Evolutionary conservation across 495 filamentous ascomycete genomes (phyloP).

Genomic region (Tirmania nivea): DNA sequence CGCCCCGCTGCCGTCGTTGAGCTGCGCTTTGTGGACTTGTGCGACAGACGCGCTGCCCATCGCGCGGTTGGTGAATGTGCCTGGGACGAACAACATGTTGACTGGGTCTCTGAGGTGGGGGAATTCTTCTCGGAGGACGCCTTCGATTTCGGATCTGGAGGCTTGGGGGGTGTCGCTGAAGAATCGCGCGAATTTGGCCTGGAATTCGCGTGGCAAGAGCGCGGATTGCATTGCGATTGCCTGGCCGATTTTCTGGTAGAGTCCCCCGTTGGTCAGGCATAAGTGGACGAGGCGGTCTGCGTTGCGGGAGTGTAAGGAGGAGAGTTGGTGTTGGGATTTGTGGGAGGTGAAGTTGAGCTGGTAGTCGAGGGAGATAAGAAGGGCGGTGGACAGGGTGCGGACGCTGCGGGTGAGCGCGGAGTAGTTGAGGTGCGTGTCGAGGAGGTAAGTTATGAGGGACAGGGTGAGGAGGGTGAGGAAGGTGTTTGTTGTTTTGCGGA

Average conservation of each 20-base stretch:
- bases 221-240: constrained; percentile 96
- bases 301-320: constrained; percentile 48
- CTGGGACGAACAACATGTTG: constrained; percentile 12
- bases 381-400: constrained; percentile 55
- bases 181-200: constrained; percentile 85
- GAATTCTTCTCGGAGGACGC: constrained; percentile 74
- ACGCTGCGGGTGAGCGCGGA: constrained; percentile 56
- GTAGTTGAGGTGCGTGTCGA: constrained; percentile 56
- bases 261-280: constrained; percentile 63
- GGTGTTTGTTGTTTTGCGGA: background rate
- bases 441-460: constrained; percentile 26
- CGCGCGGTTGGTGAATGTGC: constrained; percentile 55
- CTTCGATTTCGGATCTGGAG: constrained; percentile 68
- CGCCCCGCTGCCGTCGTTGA: constrained; percentile 44
- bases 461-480: background rate
- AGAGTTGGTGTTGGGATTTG: constrained; percentile 43
- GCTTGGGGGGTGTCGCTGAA: constrained; percentile 97
- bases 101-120: constrained; percentile 22
- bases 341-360: constrained; percentile 83
- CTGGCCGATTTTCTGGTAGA: constrained; percentile 96
- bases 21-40: constrained; percentile 83
- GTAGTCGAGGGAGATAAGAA: constrained; percentile 77
- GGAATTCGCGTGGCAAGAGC: constrained; percentile 77
- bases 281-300: constrained; percentile 63
- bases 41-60: constrained; percentile 80